Evolutionary conservation across 495 filamentous ascomycete genomes (phyloP).

Genomic region (Aspergillus asperescens): DNA sequence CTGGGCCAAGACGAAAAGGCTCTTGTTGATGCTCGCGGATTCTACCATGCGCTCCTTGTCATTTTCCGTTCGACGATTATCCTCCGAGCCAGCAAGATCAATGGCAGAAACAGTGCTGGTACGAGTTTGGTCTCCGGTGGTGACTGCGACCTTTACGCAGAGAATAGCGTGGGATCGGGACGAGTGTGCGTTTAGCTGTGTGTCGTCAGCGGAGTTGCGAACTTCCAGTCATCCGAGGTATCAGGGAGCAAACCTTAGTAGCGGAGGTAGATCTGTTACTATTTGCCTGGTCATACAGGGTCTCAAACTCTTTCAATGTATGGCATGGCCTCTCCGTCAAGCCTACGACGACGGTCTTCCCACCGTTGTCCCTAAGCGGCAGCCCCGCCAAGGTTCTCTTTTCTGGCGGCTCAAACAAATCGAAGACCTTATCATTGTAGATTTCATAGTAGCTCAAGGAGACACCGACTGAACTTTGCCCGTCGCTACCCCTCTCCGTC

Average conservation of each 20-base stretch:
- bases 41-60: slow-evolving; percentile 89
- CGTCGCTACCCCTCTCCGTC: slow-evolving; percentile 76
- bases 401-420: slow-evolving; percentile 86
- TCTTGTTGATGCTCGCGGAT: slow-evolving; percentile 98
- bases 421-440: slow-evolving; percentile 94
- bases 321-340: slow-evolving; percentile 80
- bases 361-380: slow-evolving; percentile 80
- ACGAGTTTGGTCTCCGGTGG: slow-evolving; percentile 61
- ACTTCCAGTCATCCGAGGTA: neutral
- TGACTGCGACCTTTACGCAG: slow-evolving; percentile 79
- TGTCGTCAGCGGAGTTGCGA: slow-evolving; percentile 14
- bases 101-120: slow-evolving; percentile 88
- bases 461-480: slow-evolving; percentile 67
- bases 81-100: slow-evolving; percentile 93
- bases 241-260: slow-evolving; percentile 58
- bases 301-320: slow-evolving; percentile 88
- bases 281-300: slow-evolving; percentile 89
- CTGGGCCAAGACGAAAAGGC: slow-evolving; percentile 87
- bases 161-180: slow-evolving; percentile 91
- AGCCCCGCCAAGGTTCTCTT: slow-evolving; percentile 82
- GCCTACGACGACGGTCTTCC: slow-evolving; percentile 87
- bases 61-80: slow-evolving; percentile 92
- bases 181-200: slow-evolving; percentile 81
- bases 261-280: slow-evolving; percentile 85
- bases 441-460: slow-evolving; percentile 96